Evolutionary conservation across 2,329 filamentous ascomycete species (phyloP).

Genomic region (Monosporascus sp.): DNA sequence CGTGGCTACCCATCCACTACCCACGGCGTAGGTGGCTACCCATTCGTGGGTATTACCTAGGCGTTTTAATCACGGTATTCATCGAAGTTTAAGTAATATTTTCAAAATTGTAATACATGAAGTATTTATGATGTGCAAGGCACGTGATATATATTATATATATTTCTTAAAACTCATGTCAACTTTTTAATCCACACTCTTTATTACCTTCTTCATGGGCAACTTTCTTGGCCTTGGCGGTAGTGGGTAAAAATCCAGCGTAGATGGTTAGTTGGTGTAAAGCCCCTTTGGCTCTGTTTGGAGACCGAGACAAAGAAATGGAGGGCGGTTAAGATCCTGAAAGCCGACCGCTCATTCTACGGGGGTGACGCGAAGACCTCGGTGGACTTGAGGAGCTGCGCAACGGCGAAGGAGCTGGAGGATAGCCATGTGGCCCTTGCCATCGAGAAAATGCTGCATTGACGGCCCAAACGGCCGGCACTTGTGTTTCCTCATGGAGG

Average conservation of each 20-base stretch:
- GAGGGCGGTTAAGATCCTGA: constrained; percentile 3
- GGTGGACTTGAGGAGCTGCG: neutral
- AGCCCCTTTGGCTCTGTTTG: constrained; percentile 2
- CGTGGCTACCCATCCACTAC: no score
- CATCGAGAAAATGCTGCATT: neutral
- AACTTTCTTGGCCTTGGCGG: no score
- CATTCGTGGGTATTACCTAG: no score
- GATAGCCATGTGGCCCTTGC: neutral
- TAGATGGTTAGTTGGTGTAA: neutral
- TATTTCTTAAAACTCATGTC: no score
- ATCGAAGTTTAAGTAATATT: no score
- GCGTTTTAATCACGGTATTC: no score
- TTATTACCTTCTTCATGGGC: no score
- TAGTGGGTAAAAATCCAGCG: neutral
- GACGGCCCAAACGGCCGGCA: neutral
- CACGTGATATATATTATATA: no score
- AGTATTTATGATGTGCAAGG: no score
- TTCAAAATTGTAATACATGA: no score
- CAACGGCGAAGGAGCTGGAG: neutral
- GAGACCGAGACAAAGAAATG: neutral
- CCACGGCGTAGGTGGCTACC: no score
- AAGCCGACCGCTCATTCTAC: neutral
- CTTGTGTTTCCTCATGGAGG: neutral
- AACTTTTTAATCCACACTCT: no score
- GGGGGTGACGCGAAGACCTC: neutral